Evolutionary conservation across 106 monocot genomes (phyloP).

Genomic region (Apostasia ramifera): DNA sequence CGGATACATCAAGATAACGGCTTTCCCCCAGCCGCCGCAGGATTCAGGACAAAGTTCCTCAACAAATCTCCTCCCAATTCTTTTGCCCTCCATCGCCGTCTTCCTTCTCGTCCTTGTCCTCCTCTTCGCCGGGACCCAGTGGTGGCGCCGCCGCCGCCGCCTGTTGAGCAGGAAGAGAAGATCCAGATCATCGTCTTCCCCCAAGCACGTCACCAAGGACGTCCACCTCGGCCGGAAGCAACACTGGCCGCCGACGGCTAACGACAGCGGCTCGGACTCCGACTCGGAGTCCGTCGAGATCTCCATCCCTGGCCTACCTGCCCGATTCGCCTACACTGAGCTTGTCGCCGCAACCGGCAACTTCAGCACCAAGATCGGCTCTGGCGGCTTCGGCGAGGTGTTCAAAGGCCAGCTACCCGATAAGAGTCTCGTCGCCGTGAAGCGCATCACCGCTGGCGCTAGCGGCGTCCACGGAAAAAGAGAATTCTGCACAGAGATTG

Average conservation of each 20-base stretch:
- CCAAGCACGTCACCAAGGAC: background rate
- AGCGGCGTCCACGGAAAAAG: conserved; percentile 43
- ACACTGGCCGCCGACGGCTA: background rate
- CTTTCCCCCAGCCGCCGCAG: background rate
- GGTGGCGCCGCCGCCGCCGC: conserved; percentile 23
- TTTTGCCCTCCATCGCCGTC: conserved; percentile 53
- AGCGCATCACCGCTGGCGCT: conserved; percentile 28
- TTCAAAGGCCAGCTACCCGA: conserved; percentile 70
- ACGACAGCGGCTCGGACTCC: conserved; percentile 3
- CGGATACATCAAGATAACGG: conserved; percentile 50
- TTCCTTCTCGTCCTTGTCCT: conserved; percentile 44
- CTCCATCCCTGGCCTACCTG: conserved; percentile 62
- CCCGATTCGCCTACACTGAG: conserved; percentile 50
- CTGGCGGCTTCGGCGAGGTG: conserved; percentile 86
- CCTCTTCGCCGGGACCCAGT: conserved; percentile 11
- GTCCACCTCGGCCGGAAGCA: conserved; percentile 22
- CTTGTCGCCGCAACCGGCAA: conserved; percentile 38
- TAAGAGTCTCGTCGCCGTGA: conserved; percentile 56
- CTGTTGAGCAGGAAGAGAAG: background rate
- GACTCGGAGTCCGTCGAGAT: conserved; percentile 28
- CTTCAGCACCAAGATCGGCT: conserved; percentile 52
- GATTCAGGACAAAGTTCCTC: background rate
- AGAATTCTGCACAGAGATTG: conserved; percentile 88
- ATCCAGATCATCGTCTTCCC: background rate
- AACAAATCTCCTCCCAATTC: conserved; percentile 26